These are phyloP conservation scores for Lycium ferocissimum DNA, from an alignment of 257 asterid genomes.

Conservation along the genomic window DNA sequence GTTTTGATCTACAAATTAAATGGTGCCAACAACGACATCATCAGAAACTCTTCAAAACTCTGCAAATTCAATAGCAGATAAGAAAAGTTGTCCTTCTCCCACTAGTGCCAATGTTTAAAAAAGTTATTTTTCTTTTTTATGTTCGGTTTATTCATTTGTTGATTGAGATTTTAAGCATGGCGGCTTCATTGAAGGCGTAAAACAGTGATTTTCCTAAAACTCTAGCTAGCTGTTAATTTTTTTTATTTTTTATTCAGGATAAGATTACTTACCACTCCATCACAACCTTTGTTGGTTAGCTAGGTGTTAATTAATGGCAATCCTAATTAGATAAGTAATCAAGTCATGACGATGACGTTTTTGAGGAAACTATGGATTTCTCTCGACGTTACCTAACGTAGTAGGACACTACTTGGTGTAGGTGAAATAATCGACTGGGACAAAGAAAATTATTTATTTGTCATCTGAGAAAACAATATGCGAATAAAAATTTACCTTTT, in stretches of 20 bases:
- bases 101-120: neutral
- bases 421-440: neutral
- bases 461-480: neutral
- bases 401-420: neutral
- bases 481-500: no score
- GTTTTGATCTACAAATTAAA: neutral
- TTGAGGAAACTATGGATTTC: neutral
- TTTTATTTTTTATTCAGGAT: no score
- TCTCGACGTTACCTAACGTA: neutral
- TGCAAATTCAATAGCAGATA: neutral
- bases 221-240: neutral
- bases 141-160: neutral
- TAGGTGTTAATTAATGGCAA: neutral
- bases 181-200: neutral
- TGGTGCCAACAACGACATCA: conserved; percentile 5
- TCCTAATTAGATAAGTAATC: conserved; percentile 10
- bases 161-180: neutral
- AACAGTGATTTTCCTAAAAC: neutral
- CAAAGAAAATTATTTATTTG: neutral
- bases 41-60: conserved; percentile 20
- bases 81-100: neutral
- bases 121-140: neutral
- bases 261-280: no score
- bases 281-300: neutral
- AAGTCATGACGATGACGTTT: neutral